Evolutionary conservation across 331 rosid species (phyloP).

Genomic region (Acacia concinna): DNA sequence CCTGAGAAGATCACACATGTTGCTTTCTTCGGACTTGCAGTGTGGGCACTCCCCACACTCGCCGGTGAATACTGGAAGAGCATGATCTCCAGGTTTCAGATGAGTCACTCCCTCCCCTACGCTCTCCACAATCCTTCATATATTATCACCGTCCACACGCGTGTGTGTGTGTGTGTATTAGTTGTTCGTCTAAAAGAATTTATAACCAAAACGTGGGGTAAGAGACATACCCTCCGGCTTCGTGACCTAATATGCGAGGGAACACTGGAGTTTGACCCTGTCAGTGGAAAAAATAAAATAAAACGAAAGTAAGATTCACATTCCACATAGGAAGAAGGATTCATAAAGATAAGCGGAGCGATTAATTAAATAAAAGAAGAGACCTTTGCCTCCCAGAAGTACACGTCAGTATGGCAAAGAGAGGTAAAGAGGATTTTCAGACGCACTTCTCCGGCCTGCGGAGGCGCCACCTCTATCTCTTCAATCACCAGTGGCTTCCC

Average conservation of each 20-base stretch:
- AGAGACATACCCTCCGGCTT: constrained; percentile 52
- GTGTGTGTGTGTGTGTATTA: background rate
- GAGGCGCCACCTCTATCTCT: constrained; percentile 62
- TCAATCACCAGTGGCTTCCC: constrained; percentile 62
- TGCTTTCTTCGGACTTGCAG: constrained; percentile 57
- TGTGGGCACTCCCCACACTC: constrained; percentile 56
- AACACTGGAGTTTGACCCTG: constrained; percentile 56
- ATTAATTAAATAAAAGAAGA: background rate
- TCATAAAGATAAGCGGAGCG: background rate
- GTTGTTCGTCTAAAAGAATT: background rate
- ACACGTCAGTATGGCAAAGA: constrained; percentile 61
- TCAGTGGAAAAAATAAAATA: background rate
- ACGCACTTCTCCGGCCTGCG: constrained; percentile 52
- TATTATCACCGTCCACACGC: background rate
- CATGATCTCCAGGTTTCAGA: constrained; percentile 55
- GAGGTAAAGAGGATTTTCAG: constrained; percentile 55
- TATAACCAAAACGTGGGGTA: background rate
- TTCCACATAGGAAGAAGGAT: background rate
- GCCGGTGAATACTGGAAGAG: constrained; percentile 56
- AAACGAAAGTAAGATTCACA: background rate
- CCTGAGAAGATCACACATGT: constrained; percentile 57
- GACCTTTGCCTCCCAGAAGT: constrained; percentile 66
- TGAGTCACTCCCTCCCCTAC: constrained; percentile 61
- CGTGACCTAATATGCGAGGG: constrained; percentile 64
- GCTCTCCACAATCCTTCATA: constrained; percentile 54